Evolutionary conservation across 352 stramenopile species (phyloP).

Genomic region (Thalassiosira exigua): DNA sequence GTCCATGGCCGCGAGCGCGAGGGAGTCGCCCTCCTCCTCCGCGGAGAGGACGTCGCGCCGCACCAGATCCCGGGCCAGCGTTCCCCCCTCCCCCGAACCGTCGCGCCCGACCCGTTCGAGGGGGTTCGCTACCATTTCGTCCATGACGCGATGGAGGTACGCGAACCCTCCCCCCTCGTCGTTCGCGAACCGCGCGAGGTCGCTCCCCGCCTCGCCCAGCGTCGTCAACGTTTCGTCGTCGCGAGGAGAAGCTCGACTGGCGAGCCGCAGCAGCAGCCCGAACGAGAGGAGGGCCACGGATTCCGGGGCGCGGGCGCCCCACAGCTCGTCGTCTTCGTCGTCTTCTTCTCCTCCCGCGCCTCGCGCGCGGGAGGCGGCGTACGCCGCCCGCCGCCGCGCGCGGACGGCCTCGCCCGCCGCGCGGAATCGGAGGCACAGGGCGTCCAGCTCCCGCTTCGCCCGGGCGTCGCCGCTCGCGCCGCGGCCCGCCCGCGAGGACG

Average conservation of each 20-base stretch:
- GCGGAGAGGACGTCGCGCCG: conserved; percentile 7
- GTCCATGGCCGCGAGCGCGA: conserved; percentile 15
- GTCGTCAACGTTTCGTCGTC: conserved; percentile 7
- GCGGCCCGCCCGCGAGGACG: not conserved
- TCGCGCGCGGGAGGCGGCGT: not conserved
- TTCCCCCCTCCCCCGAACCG: not conserved
- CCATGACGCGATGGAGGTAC: conserved; percentile 57
- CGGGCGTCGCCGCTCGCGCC: not conserved
- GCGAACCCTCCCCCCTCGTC: conserved; percentile 66
- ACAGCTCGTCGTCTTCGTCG: conserved; percentile 45
- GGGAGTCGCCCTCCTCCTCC: conserved; percentile 15
- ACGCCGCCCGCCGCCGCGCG: conserved; percentile 37
- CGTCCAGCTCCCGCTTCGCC: conserved; percentile 30
- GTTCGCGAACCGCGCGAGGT: conserved; percentile 57
- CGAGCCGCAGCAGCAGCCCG: conserved; percentile 62
- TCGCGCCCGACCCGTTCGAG: not conserved
- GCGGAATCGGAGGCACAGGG: conserved; percentile 26
- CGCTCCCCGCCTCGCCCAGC: conserved; percentile 29
- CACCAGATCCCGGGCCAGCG: not conserved
- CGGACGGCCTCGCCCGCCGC: conserved; percentile 28
- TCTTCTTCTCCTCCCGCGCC: conserved; percentile 1
- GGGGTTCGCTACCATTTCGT: conserved; percentile 44
- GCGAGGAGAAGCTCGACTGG: conserved; percentile 8
- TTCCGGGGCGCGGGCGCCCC: conserved; percentile 42
- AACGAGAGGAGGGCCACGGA: conserved; percentile 64